Conservation (phyloP, 495 filamentous ascomycete genomes). For the Pyronema omphalodes region DNA sequence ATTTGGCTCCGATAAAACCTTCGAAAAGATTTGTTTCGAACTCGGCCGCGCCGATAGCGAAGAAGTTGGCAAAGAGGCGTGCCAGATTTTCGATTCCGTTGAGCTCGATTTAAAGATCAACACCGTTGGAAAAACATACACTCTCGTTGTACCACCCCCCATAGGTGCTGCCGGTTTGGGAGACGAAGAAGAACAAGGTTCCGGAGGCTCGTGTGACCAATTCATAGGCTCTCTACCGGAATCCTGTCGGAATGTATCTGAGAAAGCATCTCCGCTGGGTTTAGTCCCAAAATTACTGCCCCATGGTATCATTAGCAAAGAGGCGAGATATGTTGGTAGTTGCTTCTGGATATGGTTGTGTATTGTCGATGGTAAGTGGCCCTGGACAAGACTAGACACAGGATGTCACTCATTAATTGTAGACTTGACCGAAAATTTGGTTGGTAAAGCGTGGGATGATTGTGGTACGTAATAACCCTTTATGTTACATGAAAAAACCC, state of each 20-base stretch:
- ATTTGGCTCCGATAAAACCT: background rate
- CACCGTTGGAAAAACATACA: background rate
- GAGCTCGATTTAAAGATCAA: background rate
- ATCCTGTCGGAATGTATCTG: conserved; percentile 17
- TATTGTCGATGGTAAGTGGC: conserved; percentile 19
- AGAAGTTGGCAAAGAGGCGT: background rate
- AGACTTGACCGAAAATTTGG: conserved; percentile 20
- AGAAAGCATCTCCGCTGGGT: conserved; percentile 20
- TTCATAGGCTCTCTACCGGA: conserved; percentile 16
- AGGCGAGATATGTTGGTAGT: conserved; percentile 19
- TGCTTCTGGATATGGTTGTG: conserved; percentile 25
- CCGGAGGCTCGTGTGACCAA: conserved; percentile 9
- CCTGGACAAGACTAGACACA: background rate
- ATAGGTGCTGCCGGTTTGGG: background rate
- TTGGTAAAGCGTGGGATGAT: conserved; percentile 17
- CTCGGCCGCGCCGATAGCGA: background rate
- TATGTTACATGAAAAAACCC: background rate
- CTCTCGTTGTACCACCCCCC: background rate
- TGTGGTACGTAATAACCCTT: conserved; percentile 5
- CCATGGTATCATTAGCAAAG: conserved; percentile 11
- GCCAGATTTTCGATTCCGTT: background rate
- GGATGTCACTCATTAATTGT: conserved; percentile 5
- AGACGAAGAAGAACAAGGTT: conserved; percentile 12
- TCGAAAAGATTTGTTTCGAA: conserved; percentile 4
- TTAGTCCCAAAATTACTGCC: conserved; percentile 20